Evolutionary conservation across 495 filamentous ascomycete genomes (phyloP), one percentile per base, ranked within the genome.

Genomic region (Acidomyces sp.): DNA sequence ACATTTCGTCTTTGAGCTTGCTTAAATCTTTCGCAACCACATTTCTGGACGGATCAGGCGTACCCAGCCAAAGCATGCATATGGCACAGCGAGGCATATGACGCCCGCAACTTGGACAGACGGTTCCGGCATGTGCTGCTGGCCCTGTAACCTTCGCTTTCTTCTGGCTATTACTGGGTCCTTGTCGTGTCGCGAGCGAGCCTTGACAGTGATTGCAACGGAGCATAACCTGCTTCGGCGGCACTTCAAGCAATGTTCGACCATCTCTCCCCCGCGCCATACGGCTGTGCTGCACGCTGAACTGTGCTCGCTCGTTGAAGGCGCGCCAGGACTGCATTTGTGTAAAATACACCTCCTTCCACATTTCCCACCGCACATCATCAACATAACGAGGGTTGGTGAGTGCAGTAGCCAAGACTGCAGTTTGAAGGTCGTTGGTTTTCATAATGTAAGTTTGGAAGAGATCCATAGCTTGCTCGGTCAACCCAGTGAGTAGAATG

Each of bases 21-120:
- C 74, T 11, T 66, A 67, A 25, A 69, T 67, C 10, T 19, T 27
- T 11, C 19, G 4, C 25, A n/a, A 15, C 15, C 12, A 0, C 23
- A 6, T 9, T 19, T 17, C 6, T 15, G 16, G 11, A 12, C 52
- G 74, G 75, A 47, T 85, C 72, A 41, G 82, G 80, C 34, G 77
- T 74, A 2, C 92, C 92, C 0, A 96, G 74, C 63, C 82, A 80
- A 50, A 85, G 68, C 43, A 83, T 74, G 58, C 90, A 97, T 6
- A 96, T 72, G 1, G 81, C 82, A 53, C 90, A 97, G 4, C 92
- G 74, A 3, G 85, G 85, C 56, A 96, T 75, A 45, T 87, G 84
- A 12, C 82, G 72, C 22, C 81, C 85, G 62, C 92, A 97, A 48
- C 74, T 74, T 0, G 84, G 85, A 53, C 90, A 97, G 29, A 80